Evolutionary conservation across 2,329 filamentous ascomycete genomes (phyloP).

Genomic region (Fusarium duplospermum): DNA sequence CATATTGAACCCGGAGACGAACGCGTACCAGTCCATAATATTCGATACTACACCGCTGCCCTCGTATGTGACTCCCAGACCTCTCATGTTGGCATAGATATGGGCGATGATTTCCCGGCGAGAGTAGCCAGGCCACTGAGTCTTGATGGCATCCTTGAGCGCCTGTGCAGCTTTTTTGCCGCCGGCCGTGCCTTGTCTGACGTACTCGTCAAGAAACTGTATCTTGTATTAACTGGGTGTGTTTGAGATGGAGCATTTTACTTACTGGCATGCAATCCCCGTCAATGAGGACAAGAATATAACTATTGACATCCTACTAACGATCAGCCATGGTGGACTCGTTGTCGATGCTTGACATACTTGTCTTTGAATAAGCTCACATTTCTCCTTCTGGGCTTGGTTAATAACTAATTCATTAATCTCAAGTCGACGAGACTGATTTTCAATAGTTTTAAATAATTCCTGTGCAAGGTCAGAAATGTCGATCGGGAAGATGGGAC

Average conservation of each 20-base stretch:
- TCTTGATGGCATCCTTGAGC: constrained; percentile 41
- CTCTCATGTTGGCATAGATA: constrained; percentile 53
- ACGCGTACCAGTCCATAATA: constrained; percentile 44
- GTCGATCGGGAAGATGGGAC: neutral
- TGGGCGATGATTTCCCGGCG: constrained; percentile 47
- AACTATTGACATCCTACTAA: constrained; percentile 38
- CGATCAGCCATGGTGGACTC: neutral
- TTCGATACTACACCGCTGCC: constrained; percentile 43
- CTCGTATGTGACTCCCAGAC: constrained; percentile 50
- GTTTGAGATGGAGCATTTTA: neutral
- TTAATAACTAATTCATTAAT: neutral
- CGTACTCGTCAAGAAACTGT: constrained; percentile 50
- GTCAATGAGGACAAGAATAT: constrained; percentile 52
- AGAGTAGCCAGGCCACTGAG: constrained; percentile 13
- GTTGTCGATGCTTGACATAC: neutral
- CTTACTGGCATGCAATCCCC: constrained; percentile 52
- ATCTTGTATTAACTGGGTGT: neutral
- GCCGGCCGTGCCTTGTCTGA: constrained; percentile 44
- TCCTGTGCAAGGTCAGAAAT: neutral
- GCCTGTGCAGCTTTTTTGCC: constrained; percentile 46
- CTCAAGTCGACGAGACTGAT: neutral
- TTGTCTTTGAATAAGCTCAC: neutral
- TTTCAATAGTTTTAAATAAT: neutral
- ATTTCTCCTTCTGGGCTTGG: neutral
- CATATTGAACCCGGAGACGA: constrained; percentile 57